A percentile compares a stretch with the other conserved stretches of the same genome.
Evolutionary conservation across 148 eudicot species (phyloP).

Genomic region (Suaeda aralocaspica): DNA sequence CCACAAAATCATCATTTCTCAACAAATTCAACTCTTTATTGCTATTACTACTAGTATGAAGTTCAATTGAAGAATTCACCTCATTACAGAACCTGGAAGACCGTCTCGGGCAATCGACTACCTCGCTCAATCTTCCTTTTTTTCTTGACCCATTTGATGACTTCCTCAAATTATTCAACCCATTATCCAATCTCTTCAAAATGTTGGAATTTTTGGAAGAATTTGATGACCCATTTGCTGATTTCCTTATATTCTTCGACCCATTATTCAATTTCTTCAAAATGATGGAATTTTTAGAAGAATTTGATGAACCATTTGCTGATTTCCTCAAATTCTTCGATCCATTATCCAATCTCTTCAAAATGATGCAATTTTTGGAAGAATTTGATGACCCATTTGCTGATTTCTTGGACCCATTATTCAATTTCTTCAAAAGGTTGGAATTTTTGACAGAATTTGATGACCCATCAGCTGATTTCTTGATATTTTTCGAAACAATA

Average conservation of each 20-base stretch:
- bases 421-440: neutral
- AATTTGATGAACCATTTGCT: slow-evolving; percentile 20
- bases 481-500: neutral
- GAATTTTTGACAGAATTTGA: slow-evolving; percentile 2
- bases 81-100: slow-evolving; percentile 37
- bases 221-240: slow-evolving; percentile 1
- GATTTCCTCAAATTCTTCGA: slow-evolving; percentile 14
- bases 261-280: slow-evolving; percentile 7
- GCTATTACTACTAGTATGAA: slow-evolving; percentile 11
- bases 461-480: slow-evolving; percentile 27
- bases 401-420: slow-evolving; percentile 13
- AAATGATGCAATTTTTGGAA: slow-evolving; percentile 4
- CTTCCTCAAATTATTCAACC: slow-evolving; percentile 15
- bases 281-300: slow-evolving; percentile 4
- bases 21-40: neutral
- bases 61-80: slow-evolving; percentile 11
- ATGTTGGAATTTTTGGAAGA: slow-evolving; percentile 4
- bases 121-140: slow-evolving; percentile 24
- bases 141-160: slow-evolving; percentile 25
- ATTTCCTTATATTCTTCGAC: slow-evolving; percentile 4
- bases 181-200: slow-evolving; percentile 4
- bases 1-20: neutral
- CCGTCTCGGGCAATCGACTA: slow-evolving; percentile 23
- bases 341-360: slow-evolving; percentile 12
- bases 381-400: neutral